Conservation (phyloP, 345 rosid species). For the Rhodamnia argentea region DNA sequence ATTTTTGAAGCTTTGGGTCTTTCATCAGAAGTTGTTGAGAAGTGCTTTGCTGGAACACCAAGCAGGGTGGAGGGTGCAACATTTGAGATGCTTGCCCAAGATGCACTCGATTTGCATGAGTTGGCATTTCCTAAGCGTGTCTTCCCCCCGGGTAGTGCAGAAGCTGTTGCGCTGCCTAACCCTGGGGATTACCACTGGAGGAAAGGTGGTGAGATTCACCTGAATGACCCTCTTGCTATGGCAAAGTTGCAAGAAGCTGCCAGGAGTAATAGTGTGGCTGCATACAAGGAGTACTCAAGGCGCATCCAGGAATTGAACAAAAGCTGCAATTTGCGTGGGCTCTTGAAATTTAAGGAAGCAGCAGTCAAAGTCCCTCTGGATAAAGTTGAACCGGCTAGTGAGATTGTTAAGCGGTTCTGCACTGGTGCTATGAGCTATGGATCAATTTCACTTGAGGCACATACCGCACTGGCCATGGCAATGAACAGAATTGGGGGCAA, state of each 20-base stretch:
- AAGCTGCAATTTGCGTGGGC: conserved; percentile 85
- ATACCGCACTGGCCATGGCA: conserved; percentile 74
- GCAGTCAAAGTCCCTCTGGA: conserved; percentile 59
- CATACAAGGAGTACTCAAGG: conserved; percentile 88
- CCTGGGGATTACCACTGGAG: conserved; percentile 99
- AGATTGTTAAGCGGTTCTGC: conserved; percentile 94
- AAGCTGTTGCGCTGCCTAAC: conserved; percentile 80
- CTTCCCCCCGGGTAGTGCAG: conserved; percentile 92
- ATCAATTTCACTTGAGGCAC: conserved; percentile 96
- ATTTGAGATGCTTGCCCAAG: conserved; percentile 93
- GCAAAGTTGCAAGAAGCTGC: conserved; percentile 97
- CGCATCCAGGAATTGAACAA: conserved; percentile 88
- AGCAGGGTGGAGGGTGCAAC: conserved; percentile 99
- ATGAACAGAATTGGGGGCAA: conserved; percentile 96
- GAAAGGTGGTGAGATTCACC: conserved; percentile 92
- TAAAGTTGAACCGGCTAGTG: conserved; percentile 94
- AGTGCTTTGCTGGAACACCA: conserved; percentile 97
- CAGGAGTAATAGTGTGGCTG: conserved; percentile 79
- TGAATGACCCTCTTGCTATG: conserved; percentile 96
- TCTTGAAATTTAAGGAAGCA: conserved; percentile 71
- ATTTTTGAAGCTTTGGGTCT: conserved; percentile 98
- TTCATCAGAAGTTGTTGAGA: conserved; percentile 90
- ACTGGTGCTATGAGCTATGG: conserved; percentile 99
- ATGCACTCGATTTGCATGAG: conserved; percentile 77
- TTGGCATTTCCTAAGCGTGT: conserved; percentile 72